Base-by-base conservation (phyloP, 2,329 filamentous ascomycete genomes). In the Pseudofabraea citricarpa region DNA sequence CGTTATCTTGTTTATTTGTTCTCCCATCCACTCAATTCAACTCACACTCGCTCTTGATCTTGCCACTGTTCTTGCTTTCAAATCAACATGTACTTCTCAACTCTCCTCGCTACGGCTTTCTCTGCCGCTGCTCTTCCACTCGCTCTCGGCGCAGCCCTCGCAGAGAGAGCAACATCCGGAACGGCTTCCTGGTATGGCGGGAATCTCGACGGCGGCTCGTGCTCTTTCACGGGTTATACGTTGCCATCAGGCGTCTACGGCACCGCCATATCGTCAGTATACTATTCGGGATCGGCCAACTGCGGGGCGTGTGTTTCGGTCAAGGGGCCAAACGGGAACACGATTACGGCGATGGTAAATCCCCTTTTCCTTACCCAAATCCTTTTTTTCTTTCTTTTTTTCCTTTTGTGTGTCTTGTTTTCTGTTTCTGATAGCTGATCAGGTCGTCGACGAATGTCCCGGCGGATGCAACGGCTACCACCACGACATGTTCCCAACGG, bases 311-410 rank as follows among this genome's bases (percentile, higher is more conserved):
- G 35, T 37, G 20, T 37, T 22, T 37, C 35, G 3, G 15, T 37
- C 21, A 37, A 13, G 3, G 21, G 21, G 4, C 18, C 35, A 13
- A 37, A 22, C 9, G 35, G 35, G 23, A 37, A 19, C 18, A 37
- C 20, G 22, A 49, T 37, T 20, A 37, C 35, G 12, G 35, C 35
- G 18, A 37, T 37, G 35, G 35, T 37, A 37, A 12, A 29, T 32
- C n/a, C n/a, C n/a, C n/a, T 23, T 40, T 18, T 40, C 5, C n/a
- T n/a, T 24, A 22, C 20, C 21, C 13, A 23, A 38, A 23, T 38
- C 24, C 24, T 7, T 22, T 4, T 38, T 38, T 38, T 19, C 21
- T 13, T 8, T 8, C 24, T 27, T 13, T 13, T 27, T 27, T 13
- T 27, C 8, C 24, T 27, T 8, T n/a, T n/a, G n/a, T n/a, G n/a